phyloP scores from a whole-genome alignment of 2,329 filamentous ascomycete genomes.

The Penicillium sp. region DNA sequence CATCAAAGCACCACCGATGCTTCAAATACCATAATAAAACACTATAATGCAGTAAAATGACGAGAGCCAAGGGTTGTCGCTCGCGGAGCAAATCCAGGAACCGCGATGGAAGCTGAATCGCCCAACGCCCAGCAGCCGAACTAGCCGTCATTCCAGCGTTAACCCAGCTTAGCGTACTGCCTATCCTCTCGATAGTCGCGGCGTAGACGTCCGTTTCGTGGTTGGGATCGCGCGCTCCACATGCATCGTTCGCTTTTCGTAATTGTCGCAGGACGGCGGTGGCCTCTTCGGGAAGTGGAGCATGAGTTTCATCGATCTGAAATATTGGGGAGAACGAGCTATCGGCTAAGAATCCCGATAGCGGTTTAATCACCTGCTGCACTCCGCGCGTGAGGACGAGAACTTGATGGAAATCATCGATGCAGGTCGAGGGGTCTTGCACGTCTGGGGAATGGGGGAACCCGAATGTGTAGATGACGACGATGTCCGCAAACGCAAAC shows the following conservation, averaged over 20 bases:
- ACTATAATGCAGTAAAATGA: slow-evolving; percentile 63
- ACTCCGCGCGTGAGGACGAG: slow-evolving; percentile 36
- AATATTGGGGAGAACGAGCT: slow-evolving; percentile 31
- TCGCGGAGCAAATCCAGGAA: slow-evolving; percentile 41
- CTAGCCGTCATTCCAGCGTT: slow-evolving; percentile 53
- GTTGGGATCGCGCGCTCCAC: slow-evolving; percentile 15
- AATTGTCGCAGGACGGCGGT: slow-evolving; percentile 21
- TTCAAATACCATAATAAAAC: slow-evolving; percentile 58
- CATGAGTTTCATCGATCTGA: slow-evolving; percentile 23
- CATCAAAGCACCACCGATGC: slow-evolving; percentile 66
- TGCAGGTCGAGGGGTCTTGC: slow-evolving; percentile 26
- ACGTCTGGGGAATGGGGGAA: slow-evolving; percentile 30
- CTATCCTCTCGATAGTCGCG: slow-evolving; percentile 27
- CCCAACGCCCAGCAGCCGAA: slow-evolving; percentile 42
- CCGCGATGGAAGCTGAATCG: slow-evolving; percentile 33
- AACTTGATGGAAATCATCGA: slow-evolving; percentile 36
- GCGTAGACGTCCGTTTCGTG: slow-evolving; percentile 28
- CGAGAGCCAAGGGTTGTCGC: slow-evolving; percentile 47
- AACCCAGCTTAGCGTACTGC: slow-evolving; percentile 26
- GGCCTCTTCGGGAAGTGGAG: slow-evolving; percentile 21
- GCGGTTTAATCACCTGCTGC: slow-evolving; percentile 33
- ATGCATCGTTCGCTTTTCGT: slow-evolving; percentile 28
- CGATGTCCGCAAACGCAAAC: slow-evolving; percentile 40
- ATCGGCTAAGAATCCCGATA: slow-evolving; percentile 23
- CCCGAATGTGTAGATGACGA: slow-evolving; percentile 41